phyloP scores from a whole-genome alignment of 768 basidiomycete species.

The Termitomyces sp. region DNA sequence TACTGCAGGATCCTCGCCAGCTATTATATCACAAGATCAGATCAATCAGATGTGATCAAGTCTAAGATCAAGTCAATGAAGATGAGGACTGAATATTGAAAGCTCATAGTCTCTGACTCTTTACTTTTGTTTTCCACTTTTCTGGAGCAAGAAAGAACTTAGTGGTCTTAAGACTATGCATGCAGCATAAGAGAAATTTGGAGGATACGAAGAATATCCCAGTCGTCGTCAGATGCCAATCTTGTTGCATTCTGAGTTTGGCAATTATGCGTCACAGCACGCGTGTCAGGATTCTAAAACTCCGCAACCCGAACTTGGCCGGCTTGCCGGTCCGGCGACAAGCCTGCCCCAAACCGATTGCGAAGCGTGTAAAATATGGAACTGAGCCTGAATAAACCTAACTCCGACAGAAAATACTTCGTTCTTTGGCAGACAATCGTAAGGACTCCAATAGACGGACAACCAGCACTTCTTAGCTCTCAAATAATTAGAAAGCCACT shows the following conservation, averaged over 20 bases:
- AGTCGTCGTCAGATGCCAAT: not conserved
- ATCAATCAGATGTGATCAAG: not conserved
- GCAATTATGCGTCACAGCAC: not conserved
- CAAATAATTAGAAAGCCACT: not conserved
- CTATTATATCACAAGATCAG: too few relatives aligned
- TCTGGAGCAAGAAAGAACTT: fast-evolving
- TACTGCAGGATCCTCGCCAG: too few relatives aligned
- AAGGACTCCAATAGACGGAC: not conserved
- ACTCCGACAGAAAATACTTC: not conserved
- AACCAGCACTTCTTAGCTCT: not conserved
- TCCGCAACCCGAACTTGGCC: not conserved
- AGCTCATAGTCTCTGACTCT: not conserved
- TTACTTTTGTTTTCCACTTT: not conserved
- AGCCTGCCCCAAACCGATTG: too few relatives aligned
- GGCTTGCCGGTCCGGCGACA: not conserved
- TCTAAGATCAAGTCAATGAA: not conserved
- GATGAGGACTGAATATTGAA: not conserved
- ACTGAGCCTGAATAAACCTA: not conserved
- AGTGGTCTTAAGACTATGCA: too few relatives aligned
- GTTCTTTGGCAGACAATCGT: not conserved
- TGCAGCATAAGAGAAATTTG: not conserved
- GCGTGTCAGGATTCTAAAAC: not conserved
- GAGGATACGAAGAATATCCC: not conserved
- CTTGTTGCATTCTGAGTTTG: not conserved
- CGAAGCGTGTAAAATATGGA: not conserved